These are phyloP conservation scores for Trichosporon inkin DNA, from an alignment of 1,284 basidiomycete genomes.

Conservation along the genomic window DNA sequence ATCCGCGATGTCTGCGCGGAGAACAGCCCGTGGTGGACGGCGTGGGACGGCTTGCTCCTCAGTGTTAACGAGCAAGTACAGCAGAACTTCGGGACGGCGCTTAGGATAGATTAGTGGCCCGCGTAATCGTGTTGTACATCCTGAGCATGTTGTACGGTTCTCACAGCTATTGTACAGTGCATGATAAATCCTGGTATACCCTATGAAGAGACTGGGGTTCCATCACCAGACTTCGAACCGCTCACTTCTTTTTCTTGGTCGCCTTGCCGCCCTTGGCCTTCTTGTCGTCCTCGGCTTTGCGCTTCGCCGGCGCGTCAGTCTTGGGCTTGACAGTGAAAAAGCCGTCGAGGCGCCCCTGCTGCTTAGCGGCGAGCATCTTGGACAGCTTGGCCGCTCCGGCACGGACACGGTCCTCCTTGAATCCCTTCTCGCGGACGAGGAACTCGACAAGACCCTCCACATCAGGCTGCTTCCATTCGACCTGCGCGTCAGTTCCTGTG, in stretches of 20 bases:
- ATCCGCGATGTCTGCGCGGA: constrained; percentile 25
- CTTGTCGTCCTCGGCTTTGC: constrained; percentile 27
- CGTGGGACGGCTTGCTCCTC: not conserved
- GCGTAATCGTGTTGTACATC: not conserved
- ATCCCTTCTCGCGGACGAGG: constrained; percentile 90
- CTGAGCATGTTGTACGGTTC: too few relatives aligned
- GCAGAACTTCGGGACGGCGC: not conserved
- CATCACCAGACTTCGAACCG: not conserved
- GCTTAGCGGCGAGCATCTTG: constrained; percentile 83
- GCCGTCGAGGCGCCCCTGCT: constrained; percentile 92
- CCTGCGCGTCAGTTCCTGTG: constrained; percentile 52
- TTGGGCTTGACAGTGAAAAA: constrained; percentile 77
- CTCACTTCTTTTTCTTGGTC: constrained; percentile 40
- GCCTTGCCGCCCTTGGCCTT: constrained; percentile 30
- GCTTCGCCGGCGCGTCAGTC: constrained; percentile 44
- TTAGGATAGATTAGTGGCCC: not conserved
- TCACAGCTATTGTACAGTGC: constrained; percentile 3
- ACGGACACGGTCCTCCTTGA: constrained; percentile 95
- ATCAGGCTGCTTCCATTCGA: constrained; percentile 93
- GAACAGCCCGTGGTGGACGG: not conserved
- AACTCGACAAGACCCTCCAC: constrained; percentile 92
- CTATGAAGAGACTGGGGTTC: not conserved
- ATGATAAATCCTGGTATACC: not conserved
- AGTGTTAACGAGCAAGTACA: not conserved
- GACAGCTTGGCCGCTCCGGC: constrained; percentile 90